Base-by-base conservation (phyloP, 2,329 filamentous ascomycete species). In the Pyrenophora seminiperda region DNA sequence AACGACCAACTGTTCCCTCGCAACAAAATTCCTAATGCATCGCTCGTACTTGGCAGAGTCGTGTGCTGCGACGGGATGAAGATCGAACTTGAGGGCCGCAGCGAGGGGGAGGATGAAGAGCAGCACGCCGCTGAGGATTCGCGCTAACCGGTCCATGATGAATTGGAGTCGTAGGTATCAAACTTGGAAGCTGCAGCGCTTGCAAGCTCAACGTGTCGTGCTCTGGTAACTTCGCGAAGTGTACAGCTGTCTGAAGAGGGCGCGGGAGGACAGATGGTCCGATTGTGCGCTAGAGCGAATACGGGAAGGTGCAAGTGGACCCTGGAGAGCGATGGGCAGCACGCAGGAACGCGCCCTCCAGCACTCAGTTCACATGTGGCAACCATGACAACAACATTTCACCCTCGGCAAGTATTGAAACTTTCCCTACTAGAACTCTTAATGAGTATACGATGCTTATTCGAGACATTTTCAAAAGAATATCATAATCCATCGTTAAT, bases 1-100 rank as follows among this genome's bases (percentile, higher is more conserved):
- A 27, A 97, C 93, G 33, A 99, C 94, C 60, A 99, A 80, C 59
- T 94, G 96, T 71, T 97, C 91, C 76, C 86, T 89, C 54, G 85
- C 83, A 61, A 97, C 92, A 75, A 97, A 99, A 79, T 99, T 99
- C 73, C 93, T 86, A 75, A 99, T 89, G 79, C 94, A 99, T 78
- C 93, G 84, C 77, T 93, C 89, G 70, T 87, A 84, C 68, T 82
- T 85, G 37, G 75, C 74, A 55, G 79, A 79, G 65, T 87, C 85
- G 73, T 83, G 81, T 54, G 83, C 79, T 43, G 78, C 76, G 59
- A 86, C 82, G 36, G 91, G 90, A 66, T 84, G 77, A 54, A 99
- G 84, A 68, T 99, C 94, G 82, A 99, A 97, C 80, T 96, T 97
- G 67, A 99, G 85, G 52, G 91, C 91, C 32, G 77, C 76, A 32